These are phyloP conservation scores for Venturia carpophila DNA, from an alignment of 2,329 filamentous ascomycete genomes.

Conservation along the genomic window DNA sequence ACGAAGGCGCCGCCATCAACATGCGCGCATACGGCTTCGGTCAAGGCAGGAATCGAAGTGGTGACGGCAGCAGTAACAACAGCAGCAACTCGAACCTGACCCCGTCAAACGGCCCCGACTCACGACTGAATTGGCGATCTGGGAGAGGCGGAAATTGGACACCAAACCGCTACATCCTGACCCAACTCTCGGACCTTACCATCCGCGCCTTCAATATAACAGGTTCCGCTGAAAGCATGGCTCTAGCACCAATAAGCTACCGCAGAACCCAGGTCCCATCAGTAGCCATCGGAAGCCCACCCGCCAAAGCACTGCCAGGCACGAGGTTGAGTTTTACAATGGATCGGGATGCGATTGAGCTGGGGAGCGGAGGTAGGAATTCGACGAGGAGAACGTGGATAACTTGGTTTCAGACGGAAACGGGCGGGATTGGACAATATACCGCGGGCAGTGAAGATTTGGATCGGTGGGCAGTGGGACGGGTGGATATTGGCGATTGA, in stretches of 20 bases:
- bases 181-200: background rate
- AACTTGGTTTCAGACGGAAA: conserved; percentile 11
- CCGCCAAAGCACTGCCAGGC: background rate
- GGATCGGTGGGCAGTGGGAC: background rate
- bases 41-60: background rate
- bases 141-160: background rate
- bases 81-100: background rate
- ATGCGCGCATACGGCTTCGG: conserved; percentile 12
- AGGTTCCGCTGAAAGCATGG: conserved; percentile 2
- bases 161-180: conserved; percentile 8
- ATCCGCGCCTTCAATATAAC: conserved; percentile 14
- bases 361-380: conserved; percentile 5
- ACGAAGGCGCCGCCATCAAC: background rate
- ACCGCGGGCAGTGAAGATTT: background rate
- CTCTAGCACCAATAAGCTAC: background rate
- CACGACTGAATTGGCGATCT: background rate
- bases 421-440: background rate
- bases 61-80: background rate
- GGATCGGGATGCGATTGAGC: conserved; percentile 4
- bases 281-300: background rate
- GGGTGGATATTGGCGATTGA: background rate
- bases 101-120: background rate
- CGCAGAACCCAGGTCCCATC: background rate
- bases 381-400: conserved; percentile 12
- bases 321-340: background rate